Evolutionary conservation across 306 rosid genomes (phyloP).

Genomic region (Vachellia pachyceras): DNA sequence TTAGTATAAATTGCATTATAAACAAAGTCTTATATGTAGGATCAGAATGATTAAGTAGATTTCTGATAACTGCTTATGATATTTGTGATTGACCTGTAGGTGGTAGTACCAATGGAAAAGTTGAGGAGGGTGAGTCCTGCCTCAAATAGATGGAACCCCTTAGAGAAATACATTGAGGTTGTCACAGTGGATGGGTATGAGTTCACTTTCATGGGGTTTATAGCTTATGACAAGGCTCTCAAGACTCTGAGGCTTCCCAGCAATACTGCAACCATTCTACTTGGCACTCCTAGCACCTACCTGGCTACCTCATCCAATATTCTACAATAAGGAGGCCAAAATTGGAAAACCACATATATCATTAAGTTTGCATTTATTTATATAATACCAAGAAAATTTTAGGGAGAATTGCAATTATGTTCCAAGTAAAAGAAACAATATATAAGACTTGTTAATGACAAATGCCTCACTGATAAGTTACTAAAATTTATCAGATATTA

Average conservation of each 20-base stretch:
- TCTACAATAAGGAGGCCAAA: too few species aligned
- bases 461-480: too few species aligned
- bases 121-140: slow-evolving; percentile 55
- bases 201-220: slow-evolving; percentile 78
- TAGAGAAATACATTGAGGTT: slow-evolving; percentile 57
- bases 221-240: slow-evolving; percentile 75
- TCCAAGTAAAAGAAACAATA: too few species aligned
- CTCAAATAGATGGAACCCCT: slow-evolving; percentile 58
- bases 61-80: slow-evolving; percentile 13
- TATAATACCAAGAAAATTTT: too few species aligned
- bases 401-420: too few species aligned
- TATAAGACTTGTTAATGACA: too few species aligned
- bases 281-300: too few species aligned
- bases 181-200: slow-evolving; percentile 70
- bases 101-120: slow-evolving; percentile 60
- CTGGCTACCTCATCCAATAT: too few species aligned
- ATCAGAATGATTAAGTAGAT: too few species aligned
- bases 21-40: neutral
- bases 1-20: neutral
- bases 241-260: slow-evolving; percentile 52
- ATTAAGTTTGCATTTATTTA: too few species aligned
- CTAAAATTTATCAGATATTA: too few species aligned
- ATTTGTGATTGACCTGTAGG: slow-evolving; percentile 42
- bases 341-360: too few species aligned
- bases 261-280: slow-evolving; percentile 33